These are phyloP conservation scores for Fistulina hepatica DNA, from an alignment of 1,284 basidiomycete genomes.

Conservation along the genomic window DNA sequence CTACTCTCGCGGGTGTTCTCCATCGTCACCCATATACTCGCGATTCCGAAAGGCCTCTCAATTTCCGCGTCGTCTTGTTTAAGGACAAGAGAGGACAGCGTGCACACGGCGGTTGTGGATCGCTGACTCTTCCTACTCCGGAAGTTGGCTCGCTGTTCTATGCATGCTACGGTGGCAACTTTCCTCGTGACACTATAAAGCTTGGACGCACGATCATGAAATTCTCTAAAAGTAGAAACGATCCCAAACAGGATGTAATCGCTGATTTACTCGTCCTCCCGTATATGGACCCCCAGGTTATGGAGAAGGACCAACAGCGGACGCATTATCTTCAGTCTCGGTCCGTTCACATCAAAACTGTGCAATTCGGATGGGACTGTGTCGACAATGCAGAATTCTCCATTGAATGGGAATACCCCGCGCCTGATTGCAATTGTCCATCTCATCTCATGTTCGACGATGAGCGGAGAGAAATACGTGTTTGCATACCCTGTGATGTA, in stretches of 20 bases:
- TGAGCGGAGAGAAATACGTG: constrained; percentile 36
- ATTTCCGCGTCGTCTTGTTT: constrained; percentile 40
- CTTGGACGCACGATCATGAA: constrained; percentile 25
- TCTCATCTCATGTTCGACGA: constrained; percentile 29
- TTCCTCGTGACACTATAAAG: constrained; percentile 13
- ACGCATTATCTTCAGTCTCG: constrained; percentile 20
- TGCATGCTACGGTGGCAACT: constrained; percentile 27
- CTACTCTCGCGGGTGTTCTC: constrained; percentile 31
- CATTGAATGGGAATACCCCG: constrained; percentile 40
- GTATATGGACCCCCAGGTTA: constrained; percentile 32
- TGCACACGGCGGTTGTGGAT: constrained; percentile 30
- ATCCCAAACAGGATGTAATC: constrained; percentile 27
- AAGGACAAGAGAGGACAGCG: constrained; percentile 22
- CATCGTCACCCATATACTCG: constrained; percentile 31
- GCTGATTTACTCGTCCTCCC: constrained; percentile 32
- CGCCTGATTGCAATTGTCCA: constrained; percentile 16
- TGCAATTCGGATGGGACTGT: constrained; percentile 49
- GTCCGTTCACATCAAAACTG: constrained; percentile 22
- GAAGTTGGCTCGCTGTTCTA: constrained; percentile 35
- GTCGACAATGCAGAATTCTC: constrained; percentile 31
- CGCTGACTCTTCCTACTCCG: constrained; percentile 36
- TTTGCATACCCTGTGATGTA: constrained; percentile 26
- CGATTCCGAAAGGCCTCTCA: constrained; percentile 26
- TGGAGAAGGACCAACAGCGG: constrained; percentile 25
- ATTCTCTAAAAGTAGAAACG: constrained; percentile 28